Evolutionary conservation across 2,329 filamentous ascomycete species (phyloP), one percentile per base, ranked within the genome.

Genomic region (Lizonia empirigonia): DNA sequence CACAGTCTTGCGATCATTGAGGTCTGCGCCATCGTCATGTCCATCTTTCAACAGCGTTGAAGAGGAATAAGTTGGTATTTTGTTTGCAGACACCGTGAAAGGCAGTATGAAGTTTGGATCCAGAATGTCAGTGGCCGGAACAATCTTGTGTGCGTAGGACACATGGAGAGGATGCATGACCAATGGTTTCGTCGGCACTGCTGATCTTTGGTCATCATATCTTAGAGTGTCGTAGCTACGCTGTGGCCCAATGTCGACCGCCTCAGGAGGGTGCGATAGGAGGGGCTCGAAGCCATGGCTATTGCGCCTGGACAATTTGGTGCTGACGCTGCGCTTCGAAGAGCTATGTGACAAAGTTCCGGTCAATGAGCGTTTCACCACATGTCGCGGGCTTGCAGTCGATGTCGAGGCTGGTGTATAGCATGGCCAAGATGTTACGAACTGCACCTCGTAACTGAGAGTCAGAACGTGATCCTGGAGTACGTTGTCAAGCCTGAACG

Each of bases 391-490:
- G 38, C 55, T 62, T 3, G 55, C 58, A n/a, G 54, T 22, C 19
- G 61, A 54, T 6, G 62, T 58, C 10, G 62, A 53, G 10, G 62
- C 52, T 12, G 80, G 79, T 9, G 77, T 72, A 6, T 72, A 76
- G 62, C 82, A 85, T 15, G 79, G 80, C 60, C 80, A 80, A 1
- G 81, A 80, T 0, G 80, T 76, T 34, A 85, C 69, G 60, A 84
- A 85, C 22, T 79, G 75, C 12, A 81, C 75, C 50, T 83, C 80
- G 62, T 81, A 75, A 13, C 67, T 71, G 20, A 84, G 67, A 1
- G 76, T 59, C n/a, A 74, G 47, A 2, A 56, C 63, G 37, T 68
- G 55, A 2, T 39, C 54, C 5, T 38, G 45, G 9, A 32, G 39
- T 16, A 50, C 47, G 2, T 58, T 50, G 6, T 62, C 42, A 13